Percentiles rank a stretch among this genome's conserved stretches.
These are phyloP conservation scores for Cladobotryum mycophilum DNA, from an alignment of 2,329 filamentous ascomycete genomes.

Conservation along the genomic window DNA sequence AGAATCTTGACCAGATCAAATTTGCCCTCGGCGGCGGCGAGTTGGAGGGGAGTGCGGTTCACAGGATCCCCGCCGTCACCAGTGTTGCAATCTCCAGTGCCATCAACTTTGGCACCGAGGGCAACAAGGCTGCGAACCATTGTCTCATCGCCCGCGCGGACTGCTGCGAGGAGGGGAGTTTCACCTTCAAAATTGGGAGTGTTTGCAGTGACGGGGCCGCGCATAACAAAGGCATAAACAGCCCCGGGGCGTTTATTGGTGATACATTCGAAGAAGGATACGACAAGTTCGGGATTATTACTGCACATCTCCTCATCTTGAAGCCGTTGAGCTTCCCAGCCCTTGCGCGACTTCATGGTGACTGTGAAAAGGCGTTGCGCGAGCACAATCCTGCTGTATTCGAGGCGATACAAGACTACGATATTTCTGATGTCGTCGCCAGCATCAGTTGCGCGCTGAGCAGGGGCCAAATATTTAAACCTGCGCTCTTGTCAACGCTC, in stretches of 20 bases:
- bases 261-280: slow-evolving; percentile 2
- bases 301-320: not conserved
- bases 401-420: too few species aligned
- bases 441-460: too few species aligned
- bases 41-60: slow-evolving; percentile 38
- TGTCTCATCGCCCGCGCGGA: not conserved
- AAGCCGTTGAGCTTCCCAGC: not conserved
- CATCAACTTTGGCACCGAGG: slow-evolving; percentile 24
- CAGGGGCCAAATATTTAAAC: too few species aligned
- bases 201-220: not conserved
- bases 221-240: not conserved
- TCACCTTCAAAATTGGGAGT: not conserved
- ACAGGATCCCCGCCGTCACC: slow-evolving; percentile 18
- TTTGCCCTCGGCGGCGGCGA: slow-evolving; percentile 35
- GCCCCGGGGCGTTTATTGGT: not conserved
- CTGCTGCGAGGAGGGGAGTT: slow-evolving; percentile 4
- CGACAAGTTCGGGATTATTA: not conserved
- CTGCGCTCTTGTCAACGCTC: too few species aligned
- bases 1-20: slow-evolving; percentile 36
- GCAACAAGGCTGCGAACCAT: slow-evolving; percentile 3
- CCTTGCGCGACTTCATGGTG: not conserved
- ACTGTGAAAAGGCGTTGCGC: not conserved
- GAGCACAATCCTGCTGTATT: not conserved
- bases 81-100: slow-evolving; percentile 14
- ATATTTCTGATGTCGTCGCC: too few species aligned